Evolutionary conservation across 208 protist genomes (phyloP), one percentile per base, ranked within the genome.

Genomic region (Endotrypanum monterogeii): DNA sequence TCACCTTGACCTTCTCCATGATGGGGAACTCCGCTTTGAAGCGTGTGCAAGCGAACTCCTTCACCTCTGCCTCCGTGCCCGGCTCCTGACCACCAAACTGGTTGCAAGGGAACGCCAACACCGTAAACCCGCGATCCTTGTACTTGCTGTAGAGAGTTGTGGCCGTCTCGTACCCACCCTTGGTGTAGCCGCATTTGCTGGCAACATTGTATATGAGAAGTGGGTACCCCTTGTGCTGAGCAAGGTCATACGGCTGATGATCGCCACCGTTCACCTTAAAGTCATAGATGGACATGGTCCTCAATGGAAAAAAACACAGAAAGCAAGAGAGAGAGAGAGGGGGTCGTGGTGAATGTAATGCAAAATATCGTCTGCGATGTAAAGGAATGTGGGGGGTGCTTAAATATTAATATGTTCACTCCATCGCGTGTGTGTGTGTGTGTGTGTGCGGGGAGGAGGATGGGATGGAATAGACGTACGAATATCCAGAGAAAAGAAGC

Each of bases 161-260:
- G 35, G 89, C 85, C 58, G 87, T 87, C 68, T 94, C 83, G 76
- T 97, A 97, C 35, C 90, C 89, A 37, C 82, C 75, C 67, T 96
- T 84, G 23, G 96, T 92, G 80, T 92, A 97, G 56, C 93, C 94
- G 74, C 96, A 98, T 75, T 94, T 86, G 73, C 86, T 96, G 35
- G 96, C 96, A 32, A 98, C 94, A 68, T 98, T 98, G 79, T 93
- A 93, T 69, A 98, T 95, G 44, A 98, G 79, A 50, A 98, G 80
- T 12, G 93, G 91, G 72, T 96, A 84, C 16, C 93, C 94, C 80
- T 89, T 94, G 85, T 95, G 93, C 82, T 97, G 90, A 2, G 50
- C 8, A 68, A 97, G 86, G 80, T 97, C 81, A 68, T 97, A 97
- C n/a, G 83, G 88, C 80, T 97, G 74, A 57, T 90, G 86, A 61